A percentile compares a stretch with the other conserved stretches of the same genome.
phyloP scores from a whole-genome alignment of 2,329 filamentous ascomycete species.

The Cadophora sp. region DNA sequence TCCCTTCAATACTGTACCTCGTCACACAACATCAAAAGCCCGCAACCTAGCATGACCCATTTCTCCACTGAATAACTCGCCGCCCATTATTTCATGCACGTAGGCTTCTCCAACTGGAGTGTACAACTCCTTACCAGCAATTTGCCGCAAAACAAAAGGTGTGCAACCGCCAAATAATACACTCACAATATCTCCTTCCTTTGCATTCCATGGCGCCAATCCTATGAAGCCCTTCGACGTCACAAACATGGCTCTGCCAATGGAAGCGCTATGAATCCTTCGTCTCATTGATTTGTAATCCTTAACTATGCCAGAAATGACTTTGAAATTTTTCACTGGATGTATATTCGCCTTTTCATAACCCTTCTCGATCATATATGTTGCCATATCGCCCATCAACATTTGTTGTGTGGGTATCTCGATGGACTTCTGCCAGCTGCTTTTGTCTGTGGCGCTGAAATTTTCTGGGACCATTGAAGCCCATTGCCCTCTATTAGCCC shows the following conservation, averaged over 20 bases:
- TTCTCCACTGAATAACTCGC: not conserved
- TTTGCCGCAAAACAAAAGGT: not conserved
- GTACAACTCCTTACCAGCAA: not conserved
- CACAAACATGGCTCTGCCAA: not conserved
- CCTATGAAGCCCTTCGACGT: not conserved
- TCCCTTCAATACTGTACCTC: too few relatives aligned
- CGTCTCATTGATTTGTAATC: not conserved
- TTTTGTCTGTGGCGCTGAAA: not conserved
- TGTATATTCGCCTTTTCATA: too few relatives aligned
- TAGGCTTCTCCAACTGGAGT: not conserved
- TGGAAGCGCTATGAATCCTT: not conserved
- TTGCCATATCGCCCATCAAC: not conserved
- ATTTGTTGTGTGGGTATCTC: not conserved
- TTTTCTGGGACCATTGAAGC: not conserved
- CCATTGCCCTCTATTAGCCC: not conserved
- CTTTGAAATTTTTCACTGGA: too few relatives aligned
- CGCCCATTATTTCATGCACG: not conserved
- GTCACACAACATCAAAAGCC: not conserved
- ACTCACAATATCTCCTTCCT: not conserved
- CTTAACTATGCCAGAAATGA: not conserved
- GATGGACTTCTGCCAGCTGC: not conserved
- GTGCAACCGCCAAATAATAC: not conserved
- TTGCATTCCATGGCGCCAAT: not conserved
- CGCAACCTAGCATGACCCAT: not conserved
- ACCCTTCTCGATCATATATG: not conserved